phyloP scores from a whole-genome alignment of 495 filamentous ascomycete species.

The Sporormia fimetaria region DNA sequence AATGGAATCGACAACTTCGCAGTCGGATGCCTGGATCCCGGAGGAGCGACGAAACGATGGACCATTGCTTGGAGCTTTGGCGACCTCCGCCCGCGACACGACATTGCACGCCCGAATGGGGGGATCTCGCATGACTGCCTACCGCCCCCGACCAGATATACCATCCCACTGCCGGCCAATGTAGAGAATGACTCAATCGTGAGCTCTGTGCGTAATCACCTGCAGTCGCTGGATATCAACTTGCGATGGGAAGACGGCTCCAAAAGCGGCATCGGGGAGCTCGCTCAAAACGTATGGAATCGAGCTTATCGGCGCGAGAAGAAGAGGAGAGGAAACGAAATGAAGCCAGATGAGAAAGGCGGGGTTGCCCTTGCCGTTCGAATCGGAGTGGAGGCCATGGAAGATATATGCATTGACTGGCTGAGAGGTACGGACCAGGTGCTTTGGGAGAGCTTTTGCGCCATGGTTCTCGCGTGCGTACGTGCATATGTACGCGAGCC shows the following conservation, averaged over 20 bases:
- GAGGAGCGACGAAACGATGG: constrained; percentile 73
- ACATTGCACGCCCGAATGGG: constrained; percentile 45
- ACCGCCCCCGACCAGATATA: constrained; percentile 47
- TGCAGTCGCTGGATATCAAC: constrained; percentile 39
- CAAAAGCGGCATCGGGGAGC: constrained; percentile 43
- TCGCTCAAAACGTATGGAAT: constrained; percentile 62
- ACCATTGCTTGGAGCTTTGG: constrained; percentile 79
- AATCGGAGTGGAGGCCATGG: constrained; percentile 26
- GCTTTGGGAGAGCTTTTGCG: constrained; percentile 82
- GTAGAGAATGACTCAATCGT: not conserved
- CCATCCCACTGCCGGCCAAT: constrained; percentile 34
- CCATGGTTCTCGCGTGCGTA: constrained; percentile 47
- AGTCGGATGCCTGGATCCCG: constrained; percentile 69
- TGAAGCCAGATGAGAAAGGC: constrained; percentile 32
- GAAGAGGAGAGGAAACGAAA: constrained; percentile 24
- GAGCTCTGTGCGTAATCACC: constrained; percentile 31
- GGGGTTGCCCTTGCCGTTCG: constrained; percentile 39
- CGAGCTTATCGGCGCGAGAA: constrained; percentile 48
- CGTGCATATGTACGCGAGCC: not conserved
- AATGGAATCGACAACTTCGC: constrained; percentile 65
- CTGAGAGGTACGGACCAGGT: constrained; percentile 59
- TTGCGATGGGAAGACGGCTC: constrained; percentile 41
- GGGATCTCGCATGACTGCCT: constrained; percentile 48
- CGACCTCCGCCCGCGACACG: constrained; percentile 51
- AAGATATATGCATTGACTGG: constrained; percentile 52